Evolutionary conservation across 495 filamentous ascomycete species (phyloP).

Genomic region (Penicillium psychrofluorescens): DNA sequence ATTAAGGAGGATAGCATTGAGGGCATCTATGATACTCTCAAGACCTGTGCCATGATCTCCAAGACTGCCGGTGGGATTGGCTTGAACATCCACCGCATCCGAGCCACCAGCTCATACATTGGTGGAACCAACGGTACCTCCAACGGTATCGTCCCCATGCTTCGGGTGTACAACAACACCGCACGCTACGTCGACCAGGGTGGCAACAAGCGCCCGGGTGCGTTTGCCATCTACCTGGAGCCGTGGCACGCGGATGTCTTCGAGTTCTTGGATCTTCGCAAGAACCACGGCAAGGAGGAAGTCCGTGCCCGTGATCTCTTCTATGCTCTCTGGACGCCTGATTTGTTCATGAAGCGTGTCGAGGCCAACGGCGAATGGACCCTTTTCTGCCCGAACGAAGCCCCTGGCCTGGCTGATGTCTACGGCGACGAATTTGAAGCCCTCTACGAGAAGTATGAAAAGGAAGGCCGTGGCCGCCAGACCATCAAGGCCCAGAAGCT

Average conservation of each 20-base stretch:
- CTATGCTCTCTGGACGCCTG: slow-evolving; percentile 96
- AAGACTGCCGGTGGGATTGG: slow-evolving; percentile 98
- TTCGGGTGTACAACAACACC: slow-evolving; percentile 98
- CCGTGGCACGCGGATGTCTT: slow-evolving; percentile 99
- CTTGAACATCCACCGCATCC: slow-evolving; percentile 90
- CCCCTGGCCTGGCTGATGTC: slow-evolving; percentile 87
- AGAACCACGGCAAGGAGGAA: slow-evolving; percentile 99
- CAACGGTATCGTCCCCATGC: slow-evolving; percentile 96
- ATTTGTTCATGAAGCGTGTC: slow-evolving; percentile 99
- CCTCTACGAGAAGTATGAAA: slow-evolving; percentile 91
- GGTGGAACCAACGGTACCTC: slow-evolving; percentile 95
- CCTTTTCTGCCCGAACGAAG: slow-evolving; percentile 94
- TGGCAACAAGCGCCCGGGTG: slow-evolving; percentile 97
- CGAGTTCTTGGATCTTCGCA: slow-evolving; percentile 92
- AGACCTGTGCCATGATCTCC: slow-evolving; percentile 99
- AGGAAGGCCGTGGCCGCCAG: slow-evolving; percentile 78
- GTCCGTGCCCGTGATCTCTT: slow-evolving; percentile 94
- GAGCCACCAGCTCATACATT: slow-evolving; percentile 95
- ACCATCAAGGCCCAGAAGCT: slow-evolving; percentile 97
- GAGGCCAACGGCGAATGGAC: slow-evolving; percentile 95
- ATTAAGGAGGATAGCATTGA: slow-evolving; percentile 99
- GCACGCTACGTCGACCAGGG: slow-evolving; percentile 97
- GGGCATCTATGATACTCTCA: slow-evolving; percentile 97
- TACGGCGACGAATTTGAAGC: slow-evolving; percentile 96
- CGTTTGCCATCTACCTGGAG: slow-evolving; percentile 98